Base-by-base conservation (phyloP, 805 yeast species). In the Sugiyamaella mastotermitis region DNA sequence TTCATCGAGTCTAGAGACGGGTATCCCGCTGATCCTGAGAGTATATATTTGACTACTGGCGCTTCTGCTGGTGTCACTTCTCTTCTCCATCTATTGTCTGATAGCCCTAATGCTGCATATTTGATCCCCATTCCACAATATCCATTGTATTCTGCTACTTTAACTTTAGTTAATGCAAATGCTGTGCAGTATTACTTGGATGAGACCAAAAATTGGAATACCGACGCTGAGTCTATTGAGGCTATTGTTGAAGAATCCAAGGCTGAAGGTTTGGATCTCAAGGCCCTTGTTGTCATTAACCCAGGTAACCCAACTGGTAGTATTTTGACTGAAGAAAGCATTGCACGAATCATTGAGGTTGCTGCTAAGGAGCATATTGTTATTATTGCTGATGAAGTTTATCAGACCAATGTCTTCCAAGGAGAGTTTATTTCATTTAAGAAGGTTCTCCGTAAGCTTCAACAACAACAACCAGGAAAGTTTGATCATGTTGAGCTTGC, bases 221-320 rank as follows among this genome's bases (percentile, higher is more conserved):
- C 94, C 5, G 77, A 83, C 52, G 72, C 92, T 3, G 56, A 61
- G 8, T 80, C 48, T 18, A 40, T 51, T n/a, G 43, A 40, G 13
- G 42, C 27, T 19, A 37, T 47, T 14, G 35, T 49, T 28, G 78
- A 18, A 16, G 41, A 50, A 15, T 40, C 52, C 32, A 33, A 44
- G 11, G 34, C 21, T 6, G 46, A 45, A 17, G 43, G 46, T 21
- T 26, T 43, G 4, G 53, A 76, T 86, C 52, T 92, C 46, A 76
- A 84, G 52, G 80, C 90, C 42, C 65, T 94, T 38, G 97, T 90
- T 2, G 84, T 92, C 11, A 92, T 92, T 55, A 92, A 92, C 65
- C 99, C 99, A 1, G 97, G 99, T 41, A 92, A 92, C 63, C 99
- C 99, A 47, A 92, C 99, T 0, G 99, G 99, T 30, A 74, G 95